Evolutionary conservation across 352 stramenopile species (phyloP).

Genomic region (Globisporangium spiculum): DNA sequence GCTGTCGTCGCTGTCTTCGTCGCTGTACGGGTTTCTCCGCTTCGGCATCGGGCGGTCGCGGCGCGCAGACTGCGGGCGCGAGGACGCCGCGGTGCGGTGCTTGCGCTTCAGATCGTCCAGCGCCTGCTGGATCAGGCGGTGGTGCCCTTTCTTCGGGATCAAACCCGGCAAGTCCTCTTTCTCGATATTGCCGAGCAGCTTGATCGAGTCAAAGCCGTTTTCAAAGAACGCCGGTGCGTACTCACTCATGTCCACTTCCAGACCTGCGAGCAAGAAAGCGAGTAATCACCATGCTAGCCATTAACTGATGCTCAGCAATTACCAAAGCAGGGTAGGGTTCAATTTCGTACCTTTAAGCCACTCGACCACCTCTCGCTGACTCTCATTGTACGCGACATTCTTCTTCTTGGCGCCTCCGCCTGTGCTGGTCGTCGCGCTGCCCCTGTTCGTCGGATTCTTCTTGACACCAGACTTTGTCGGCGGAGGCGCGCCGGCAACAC

Average conservation of each 20-base stretch:
- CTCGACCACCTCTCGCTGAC: constrained; percentile 75
- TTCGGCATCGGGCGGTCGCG: constrained; percentile 20
- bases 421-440: background rate
- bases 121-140: constrained; percentile 78
- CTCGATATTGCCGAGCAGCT: constrained; percentile 76
- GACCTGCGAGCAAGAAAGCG: constrained; percentile 12
- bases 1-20: constrained; percentile 86
- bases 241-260: constrained; percentile 82
- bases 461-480: constrained; percentile 23
- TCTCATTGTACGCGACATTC: constrained; percentile 46
- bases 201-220: constrained; percentile 87
- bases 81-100: constrained; percentile 50
- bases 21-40: constrained; percentile 63
- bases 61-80: constrained; percentile 28
- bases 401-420: constrained; percentile 42
- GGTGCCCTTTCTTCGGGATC: constrained; percentile 82
- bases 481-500: constrained; percentile 27
- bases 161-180: constrained; percentile 62
- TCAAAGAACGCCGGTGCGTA: constrained; percentile 85
- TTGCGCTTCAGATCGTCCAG: constrained; percentile 74
- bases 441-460: constrained; percentile 26
- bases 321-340: background rate
- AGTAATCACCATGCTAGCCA: background rate
- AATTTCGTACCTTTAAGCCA: constrained; percentile 51
- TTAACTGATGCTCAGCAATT: background rate